Base-by-base conservation (phyloP, 768 basidiomycete species). In the Tylopilus felleus region DNA sequence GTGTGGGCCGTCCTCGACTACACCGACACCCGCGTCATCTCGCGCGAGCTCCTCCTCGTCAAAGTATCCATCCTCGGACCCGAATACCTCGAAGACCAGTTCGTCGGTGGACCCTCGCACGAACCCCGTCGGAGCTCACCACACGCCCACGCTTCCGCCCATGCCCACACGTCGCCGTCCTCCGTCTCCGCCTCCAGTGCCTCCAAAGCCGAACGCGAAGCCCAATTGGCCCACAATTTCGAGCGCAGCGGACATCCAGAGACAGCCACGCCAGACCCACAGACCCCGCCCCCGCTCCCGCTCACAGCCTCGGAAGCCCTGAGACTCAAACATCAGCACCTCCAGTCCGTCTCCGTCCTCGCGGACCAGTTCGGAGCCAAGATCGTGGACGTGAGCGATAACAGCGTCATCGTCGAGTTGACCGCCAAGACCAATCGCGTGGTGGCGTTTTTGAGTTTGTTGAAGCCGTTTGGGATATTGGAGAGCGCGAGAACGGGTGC, bases 1-100 rank as follows among this genome's bases (percentile, higher is more conserved):
- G 97, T 99, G 5, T 99, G 97, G 97, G 97, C 96, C 27, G 97
- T 99, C 29, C 79, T 99, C 56, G 95, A 99, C 73, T 99, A 98
- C 71, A 98, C 96, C 19, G 81, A 95, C 57, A 98, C 94, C 22
- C 84, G 81, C 52, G 85, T 87, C 27, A 96, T 99, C 69, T 81
- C 88, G 60, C 90, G 97, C 62, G 97, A 99, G 72, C 80, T 98
- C 14, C 81, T 98, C 29, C 87, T 99, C 60, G 91, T 88, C 66
- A 99, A 99, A 69, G 85, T 99, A 4, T 98, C 97, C 54, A 96
- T 95, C 65, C 86, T 99, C 33, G 97, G 97, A 2, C 92, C 95
- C 10, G 96, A 99, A 69, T 99, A 96, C 71, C 82, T 96, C 58
- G 92, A 96, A 60, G 88, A 93, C 52, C 94, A 98, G 63, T 83